Base-by-base conservation (phyloP, 805 yeast genomes). In the Candida loeiensis region DNA sequence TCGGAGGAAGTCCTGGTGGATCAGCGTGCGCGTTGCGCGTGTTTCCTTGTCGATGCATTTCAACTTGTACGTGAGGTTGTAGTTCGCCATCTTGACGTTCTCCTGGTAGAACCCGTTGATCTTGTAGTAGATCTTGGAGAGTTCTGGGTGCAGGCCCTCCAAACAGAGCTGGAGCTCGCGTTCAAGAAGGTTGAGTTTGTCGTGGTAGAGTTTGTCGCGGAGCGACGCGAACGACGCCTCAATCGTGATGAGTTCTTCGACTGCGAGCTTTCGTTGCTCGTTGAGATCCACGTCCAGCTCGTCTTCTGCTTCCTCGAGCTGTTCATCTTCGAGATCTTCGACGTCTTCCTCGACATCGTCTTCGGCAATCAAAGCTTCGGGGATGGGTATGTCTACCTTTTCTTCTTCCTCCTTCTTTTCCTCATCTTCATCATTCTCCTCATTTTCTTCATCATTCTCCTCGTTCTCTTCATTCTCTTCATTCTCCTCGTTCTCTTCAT, bases 101-200 rank as follows among this genome's bases (percentile, higher is more conserved):
- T 79, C 80, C 48, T 87, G 87, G 48, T 88, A 80, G 48, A 83
- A 80, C 31, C 77, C 76, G 43, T 83, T 85, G 37, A 93, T 79
- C 59, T 80, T 78, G 50, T 74, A 74, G 58, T 84, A 79, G 39
- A 85, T 83, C 35, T 77, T 73, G 27, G 85, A 74, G 40, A 91
- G 73, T 51, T 90, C 96, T 0, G 98, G 98, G 61, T 93, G 99
- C 15, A 88, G 77, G 9, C 96, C 96, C 46, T 82, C 83, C 24
- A 82, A 66, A 63, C 98, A 90, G 74, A 91, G 77, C 52, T 83
- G 83, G 45, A 91, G 66, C 59, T 93, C 99, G 33, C 84, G 82
- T 49, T 87, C 86, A 47, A 85, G 72, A 46, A 85, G 76, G 26
- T 75, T 69, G 54, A 90, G 66, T 58, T 87, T 90, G 56, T 89